Base-by-base conservation (phyloP, 78 protist species). In the Cyanophora paradoxa region DNA sequence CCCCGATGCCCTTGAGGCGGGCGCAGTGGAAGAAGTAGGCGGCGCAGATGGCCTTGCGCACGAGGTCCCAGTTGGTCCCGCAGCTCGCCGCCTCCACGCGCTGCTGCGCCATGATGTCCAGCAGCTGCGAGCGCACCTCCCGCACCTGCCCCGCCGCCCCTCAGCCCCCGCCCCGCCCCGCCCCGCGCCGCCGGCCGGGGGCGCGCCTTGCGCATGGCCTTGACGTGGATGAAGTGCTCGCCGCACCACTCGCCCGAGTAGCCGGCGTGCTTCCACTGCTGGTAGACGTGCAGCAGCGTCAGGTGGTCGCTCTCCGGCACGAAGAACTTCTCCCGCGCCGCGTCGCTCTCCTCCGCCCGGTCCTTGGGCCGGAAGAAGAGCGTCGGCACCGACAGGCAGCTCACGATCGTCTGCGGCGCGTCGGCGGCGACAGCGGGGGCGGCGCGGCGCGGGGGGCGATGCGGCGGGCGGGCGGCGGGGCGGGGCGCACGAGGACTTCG, bases 231-330 rank as follows among this genome's bases (percentile, higher is more conserved):
- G 78, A 85, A 97, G 81, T 97, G 91, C 40, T 74, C 67, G 14
- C 76, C 16, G 85, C 93, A 83, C 98, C 98, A 95, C n/a, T 78
- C 86, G 19, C 78, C 40, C 17, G 80, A 16, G 85, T 63, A 90
- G 20, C 58, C 31, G 57, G 36, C 46, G n/a, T 46, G 11, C 71
- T 80, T 75, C 94, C 96, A 97, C 76, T 84, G 94, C 42, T 88
- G 87, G 76, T 82, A 95, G 17, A 92, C 96, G 59, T 94, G 63
- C 36, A 93, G 73, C 30, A 93, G 85, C 19, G 99, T 94, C 44
- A 97, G 81, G 74, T 97, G 99, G 82, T 97, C 99, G 37, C 69
- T 13, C 77, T 94, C 98, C 20, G 97, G 93, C 46, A 89, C 95
- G 31, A 71, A 67, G 76, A 97, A 97, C 83, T 88, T 89, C 73